These are phyloP conservation scores for Russula abietina DNA, from an alignment of 768 basidiomycete genomes.

Conservation along the genomic window DNA sequence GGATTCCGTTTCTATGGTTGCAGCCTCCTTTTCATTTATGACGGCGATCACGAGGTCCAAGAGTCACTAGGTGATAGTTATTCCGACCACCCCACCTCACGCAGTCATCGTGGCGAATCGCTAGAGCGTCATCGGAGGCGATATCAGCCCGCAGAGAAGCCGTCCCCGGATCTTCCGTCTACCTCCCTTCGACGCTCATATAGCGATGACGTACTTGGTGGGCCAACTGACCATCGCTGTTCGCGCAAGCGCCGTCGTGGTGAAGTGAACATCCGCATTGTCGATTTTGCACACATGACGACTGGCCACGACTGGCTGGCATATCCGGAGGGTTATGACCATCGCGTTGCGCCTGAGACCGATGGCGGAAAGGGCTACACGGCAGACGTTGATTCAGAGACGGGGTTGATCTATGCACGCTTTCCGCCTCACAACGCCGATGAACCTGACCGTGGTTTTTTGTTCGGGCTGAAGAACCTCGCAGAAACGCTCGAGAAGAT, in stretches of 20 bases:
- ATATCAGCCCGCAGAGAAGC: slow-evolving; percentile 13
- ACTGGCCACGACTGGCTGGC: slow-evolving; percentile 89
- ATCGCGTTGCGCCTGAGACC: slow-evolving; percentile 39
- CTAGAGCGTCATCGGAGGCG: slow-evolving; percentile 46
- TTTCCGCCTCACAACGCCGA: slow-evolving; percentile 91
- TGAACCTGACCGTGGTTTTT: slow-evolving; percentile 88
- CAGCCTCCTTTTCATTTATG: slow-evolving; percentile 93
- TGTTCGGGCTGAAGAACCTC: slow-evolving; percentile 83
- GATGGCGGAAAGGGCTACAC: slow-evolving; percentile 68
- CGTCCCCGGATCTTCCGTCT: slow-evolving; percentile 3
- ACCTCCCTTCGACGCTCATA: slow-evolving; percentile 58
- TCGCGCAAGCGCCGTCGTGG: slow-evolving; percentile 71
- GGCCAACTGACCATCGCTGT: slow-evolving; percentile 58
- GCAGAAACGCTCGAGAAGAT: slow-evolving; percentile 71
- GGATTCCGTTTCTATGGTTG: slow-evolving; percentile 99
- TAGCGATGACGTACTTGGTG: slow-evolving; percentile 72
- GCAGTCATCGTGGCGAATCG: slow-evolving; percentile 73
- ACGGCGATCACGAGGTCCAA: slow-evolving; percentile 87
- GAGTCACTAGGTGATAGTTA: slow-evolving; percentile 58
- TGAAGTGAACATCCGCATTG: slow-evolving; percentile 91
- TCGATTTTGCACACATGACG: slow-evolving; percentile 98
- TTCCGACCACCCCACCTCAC: slow-evolving; percentile 57
- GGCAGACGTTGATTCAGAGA: slow-evolving; percentile 74
- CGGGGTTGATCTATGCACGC: slow-evolving; percentile 80
- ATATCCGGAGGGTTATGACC: slow-evolving; percentile 44